phyloP scores from a whole-genome alignment of 352 stramenopile genomes.

The Paralagenidium karlingii region DNA sequence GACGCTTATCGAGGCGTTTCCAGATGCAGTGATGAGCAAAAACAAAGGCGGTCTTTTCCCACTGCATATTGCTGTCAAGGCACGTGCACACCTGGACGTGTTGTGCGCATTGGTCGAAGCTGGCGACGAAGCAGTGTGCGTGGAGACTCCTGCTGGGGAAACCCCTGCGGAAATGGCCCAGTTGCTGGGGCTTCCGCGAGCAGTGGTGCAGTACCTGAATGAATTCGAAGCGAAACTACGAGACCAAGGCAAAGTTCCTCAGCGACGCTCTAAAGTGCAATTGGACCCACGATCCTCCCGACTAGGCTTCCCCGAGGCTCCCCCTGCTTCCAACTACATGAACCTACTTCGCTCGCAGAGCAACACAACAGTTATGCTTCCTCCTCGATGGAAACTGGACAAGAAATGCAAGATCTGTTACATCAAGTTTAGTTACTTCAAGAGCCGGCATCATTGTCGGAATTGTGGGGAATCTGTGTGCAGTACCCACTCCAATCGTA shows the following conservation, averaged over 20 bases:
- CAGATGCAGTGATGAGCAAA: slow-evolving; percentile 30
- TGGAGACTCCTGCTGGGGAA: slow-evolving; percentile 60
- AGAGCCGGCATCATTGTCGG: slow-evolving; percentile 67
- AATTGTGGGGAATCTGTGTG: slow-evolving; percentile 75
- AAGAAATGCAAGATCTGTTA: slow-evolving; percentile 52
- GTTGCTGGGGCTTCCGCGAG: slow-evolving; percentile 25
- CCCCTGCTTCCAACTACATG: slow-evolving; percentile 1
- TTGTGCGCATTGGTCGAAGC: slow-evolving; percentile 33
- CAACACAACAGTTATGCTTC: slow-evolving; percentile 11
- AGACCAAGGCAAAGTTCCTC: slow-evolving; percentile 22
- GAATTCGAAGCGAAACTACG: slow-evolving; percentile 28
- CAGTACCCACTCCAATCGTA: slow-evolving; percentile 42
- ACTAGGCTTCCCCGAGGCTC: slow-evolving; percentile 15
- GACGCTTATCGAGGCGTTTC: slow-evolving; percentile 48
- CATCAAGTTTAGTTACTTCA: slow-evolving; percentile 64
- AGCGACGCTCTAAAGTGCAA: slow-evolving; percentile 13
- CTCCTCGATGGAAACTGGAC: slow-evolving; percentile 51
- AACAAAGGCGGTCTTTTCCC: slow-evolving; percentile 71
- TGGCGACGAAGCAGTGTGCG: slow-evolving; percentile 33
- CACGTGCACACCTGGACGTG: slow-evolving; percentile 50
- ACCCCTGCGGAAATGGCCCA: slow-evolving; percentile 50
- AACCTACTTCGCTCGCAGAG: background rate
- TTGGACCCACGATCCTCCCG: slow-evolving; percentile 15
- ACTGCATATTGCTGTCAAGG: slow-evolving; percentile 76
- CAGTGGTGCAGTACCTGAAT: slow-evolving; percentile 34